Conservation (phyloP, 495 filamentous ascomycete species). For the Chaetomium fimeti region DNA sequence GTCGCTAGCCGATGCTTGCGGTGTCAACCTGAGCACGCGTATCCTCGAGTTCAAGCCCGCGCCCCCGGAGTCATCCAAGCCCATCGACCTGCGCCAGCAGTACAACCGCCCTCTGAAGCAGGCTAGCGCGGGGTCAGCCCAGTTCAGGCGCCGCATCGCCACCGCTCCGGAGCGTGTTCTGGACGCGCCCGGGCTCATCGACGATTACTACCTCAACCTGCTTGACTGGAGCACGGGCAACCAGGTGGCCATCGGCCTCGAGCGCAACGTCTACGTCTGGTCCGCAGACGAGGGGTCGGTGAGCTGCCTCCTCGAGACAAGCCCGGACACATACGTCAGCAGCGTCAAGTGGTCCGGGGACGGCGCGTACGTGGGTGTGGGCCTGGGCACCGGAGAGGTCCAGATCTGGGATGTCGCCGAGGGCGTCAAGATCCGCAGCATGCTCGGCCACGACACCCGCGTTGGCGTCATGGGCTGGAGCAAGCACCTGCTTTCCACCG, state of each 20-base stretch:
- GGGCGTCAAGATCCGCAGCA: slow-evolving; percentile 89
- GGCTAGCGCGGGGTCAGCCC: slow-evolving; percentile 66
- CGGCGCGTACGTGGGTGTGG: slow-evolving; percentile 93
- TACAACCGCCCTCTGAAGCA: slow-evolving; percentile 95
- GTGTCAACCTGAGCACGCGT: slow-evolving; percentile 85
- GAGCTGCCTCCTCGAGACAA: slow-evolving; percentile 78
- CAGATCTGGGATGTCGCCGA: slow-evolving; percentile 99
- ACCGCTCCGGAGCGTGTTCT: slow-evolving; percentile 95
- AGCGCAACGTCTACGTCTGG: slow-evolving; percentile 97
- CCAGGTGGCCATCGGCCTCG: slow-evolving; percentile 95
- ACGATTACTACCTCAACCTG: slow-evolving; percentile 99
- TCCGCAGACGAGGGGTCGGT: slow-evolving; percentile 93
- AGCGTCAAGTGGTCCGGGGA: slow-evolving; percentile 99
- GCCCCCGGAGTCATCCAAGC: slow-evolving; percentile 92
- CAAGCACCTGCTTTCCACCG: slow-evolving; percentile 94
- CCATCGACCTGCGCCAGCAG: slow-evolving; percentile 93
- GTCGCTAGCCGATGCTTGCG: slow-evolving; percentile 86
- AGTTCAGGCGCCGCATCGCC: slow-evolving; percentile 85
- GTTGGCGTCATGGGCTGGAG: slow-evolving; percentile 99
- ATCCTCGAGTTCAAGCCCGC: slow-evolving; percentile 99
- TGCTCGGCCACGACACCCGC: slow-evolving; percentile 94
- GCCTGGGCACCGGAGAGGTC: slow-evolving; percentile 90
- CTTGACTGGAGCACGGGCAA: slow-evolving; percentile 97
- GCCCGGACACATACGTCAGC: slow-evolving; percentile 90
- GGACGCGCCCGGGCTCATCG: slow-evolving; percentile 92